These are phyloP conservation scores for Aspergillus ellipticus DNA, from an alignment of 495 filamentous ascomycete genomes.

Conservation along the genomic window DNA sequence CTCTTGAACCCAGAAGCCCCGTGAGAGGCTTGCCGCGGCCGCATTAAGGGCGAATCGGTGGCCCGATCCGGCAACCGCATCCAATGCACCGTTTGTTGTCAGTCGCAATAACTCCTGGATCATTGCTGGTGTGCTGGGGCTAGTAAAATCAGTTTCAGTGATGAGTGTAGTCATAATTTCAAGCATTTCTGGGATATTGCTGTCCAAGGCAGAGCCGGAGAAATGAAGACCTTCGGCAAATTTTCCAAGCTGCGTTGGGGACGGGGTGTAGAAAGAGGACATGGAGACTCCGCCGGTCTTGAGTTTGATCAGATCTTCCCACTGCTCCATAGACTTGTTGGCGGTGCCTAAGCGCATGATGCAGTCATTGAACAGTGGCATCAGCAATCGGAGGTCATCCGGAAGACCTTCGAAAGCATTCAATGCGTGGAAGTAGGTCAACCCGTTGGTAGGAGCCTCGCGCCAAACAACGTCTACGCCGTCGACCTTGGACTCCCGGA, in stretches of 20 bases:
- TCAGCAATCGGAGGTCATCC: constrained; percentile 74
- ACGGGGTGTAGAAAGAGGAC: constrained; percentile 71
- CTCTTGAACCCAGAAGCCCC: constrained; percentile 65
- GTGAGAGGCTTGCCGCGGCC: constrained; percentile 74
- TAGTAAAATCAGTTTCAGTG: constrained; percentile 83
- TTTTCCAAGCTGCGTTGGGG: constrained; percentile 62
- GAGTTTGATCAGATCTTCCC: constrained; percentile 91
- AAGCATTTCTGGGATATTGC: constrained; percentile 87
- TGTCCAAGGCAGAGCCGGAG: constrained; percentile 79
- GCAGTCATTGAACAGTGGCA: constrained; percentile 88
- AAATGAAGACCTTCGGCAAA: constrained; percentile 79
- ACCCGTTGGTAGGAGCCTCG: constrained; percentile 86
- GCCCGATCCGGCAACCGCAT: constrained; percentile 81
- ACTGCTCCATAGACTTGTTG: constrained; percentile 83
- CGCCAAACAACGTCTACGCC: constrained; percentile 80
- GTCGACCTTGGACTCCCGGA: constrained; percentile 64
- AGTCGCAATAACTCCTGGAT: constrained; percentile 82
- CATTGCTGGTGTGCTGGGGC: constrained; percentile 70
- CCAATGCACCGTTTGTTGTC: constrained; percentile 83
- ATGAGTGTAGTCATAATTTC: constrained; percentile 76
- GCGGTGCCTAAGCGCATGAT: constrained; percentile 90
- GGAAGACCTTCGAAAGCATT: constrained; percentile 76
- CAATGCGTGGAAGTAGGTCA: constrained; percentile 93
- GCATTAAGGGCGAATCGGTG: constrained; percentile 80
- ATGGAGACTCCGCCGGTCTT: constrained; percentile 91